These are phyloP conservation scores for Aristolochia contorta DNA, from an alignment of 164 flowering plant species.

Conservation along the genomic window DNA sequence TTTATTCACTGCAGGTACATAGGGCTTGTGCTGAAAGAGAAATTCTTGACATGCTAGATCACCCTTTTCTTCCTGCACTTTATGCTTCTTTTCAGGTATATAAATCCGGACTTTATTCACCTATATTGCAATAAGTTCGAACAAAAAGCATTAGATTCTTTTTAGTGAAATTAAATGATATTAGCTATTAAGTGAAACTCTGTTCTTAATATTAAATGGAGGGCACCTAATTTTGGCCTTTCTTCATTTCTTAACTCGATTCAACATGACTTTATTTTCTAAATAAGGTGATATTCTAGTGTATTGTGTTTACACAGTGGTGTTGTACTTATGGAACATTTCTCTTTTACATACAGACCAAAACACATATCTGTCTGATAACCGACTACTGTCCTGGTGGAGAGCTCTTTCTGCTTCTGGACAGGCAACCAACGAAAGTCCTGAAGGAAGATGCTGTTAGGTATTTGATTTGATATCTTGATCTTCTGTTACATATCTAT, in stretches of 20 bases:
- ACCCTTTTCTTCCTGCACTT: slow-evolving; percentile 96
- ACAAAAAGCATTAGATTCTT: too few relatives aligned
- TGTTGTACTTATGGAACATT: too few relatives aligned
- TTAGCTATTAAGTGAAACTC: too few relatives aligned
- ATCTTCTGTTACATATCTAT: neutral
- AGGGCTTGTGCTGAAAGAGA: slow-evolving; percentile 99
- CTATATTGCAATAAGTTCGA: too few relatives aligned
- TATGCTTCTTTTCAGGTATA: slow-evolving; percentile 98
- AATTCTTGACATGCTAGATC: slow-evolving; percentile 89
- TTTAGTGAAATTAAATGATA: too few relatives aligned
- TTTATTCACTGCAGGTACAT: slow-evolving; percentile 57
- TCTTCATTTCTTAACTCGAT: too few relatives aligned
- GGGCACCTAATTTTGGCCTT: too few relatives aligned
- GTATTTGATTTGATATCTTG: slow-evolving; percentile 20
- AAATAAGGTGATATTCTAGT: too few relatives aligned
- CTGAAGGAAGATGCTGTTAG: slow-evolving; percentile 92
- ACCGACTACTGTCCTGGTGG: slow-evolving; percentile 97
- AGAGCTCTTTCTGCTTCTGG: slow-evolving; percentile 88
- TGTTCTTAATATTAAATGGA: too few relatives aligned
- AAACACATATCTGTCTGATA: slow-evolving; percentile 82
- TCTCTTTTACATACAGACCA: slow-evolving; percentile 46
- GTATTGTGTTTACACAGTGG: too few relatives aligned
- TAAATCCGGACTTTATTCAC: neutral
- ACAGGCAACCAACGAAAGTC: slow-evolving; percentile 77
- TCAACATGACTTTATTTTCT: too few relatives aligned